Evolutionary conservation across 108 stramenopile genomes (phyloP), one percentile per base, ranked within the genome.

Genomic region (Schizochytrium sp.): DNA sequence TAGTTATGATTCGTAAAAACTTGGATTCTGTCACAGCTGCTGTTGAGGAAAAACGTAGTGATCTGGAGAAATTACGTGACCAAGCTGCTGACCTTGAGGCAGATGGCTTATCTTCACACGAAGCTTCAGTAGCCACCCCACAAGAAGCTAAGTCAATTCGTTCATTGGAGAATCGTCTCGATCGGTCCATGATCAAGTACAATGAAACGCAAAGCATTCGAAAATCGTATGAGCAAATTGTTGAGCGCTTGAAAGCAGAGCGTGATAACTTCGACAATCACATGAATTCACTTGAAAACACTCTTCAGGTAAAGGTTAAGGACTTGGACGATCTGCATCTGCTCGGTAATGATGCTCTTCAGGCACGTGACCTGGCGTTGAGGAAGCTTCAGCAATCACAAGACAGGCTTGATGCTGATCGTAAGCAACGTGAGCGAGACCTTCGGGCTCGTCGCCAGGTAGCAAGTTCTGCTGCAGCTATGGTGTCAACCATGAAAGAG

Each of bases 181-280:
- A 95, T 72, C 93, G 93, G 61, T 92, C 94, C 3, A 93, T 94
- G 87, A 94, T 93, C 44, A 93, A 94, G 92, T 96, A 93, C 89
- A 96, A 96, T 89, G 96, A 97, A 73, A 96, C 96, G 3, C 93
- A 94, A 88, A 94, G 92, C 72, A 96, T 96, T 76, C 91, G 94
- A 41, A 95, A 93, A 72, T 96, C 96, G 4, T 96, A 97, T 91
- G 96, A 96, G 58, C 96, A 96, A 76, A 97, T 96, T 87, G 94
- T 97, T 10, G 94, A 94, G 89, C 94, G 96, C 3, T 94, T 96
- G 10, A 93, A 93, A 87, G 96, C 96, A 73, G 96, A 97, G 89
- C 93, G 96, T 59, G 91, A 96, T 15, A 93, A 95, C 57, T 97
- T 97, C 72, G 96, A 97, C 88, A 95, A 95, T 60, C 96, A 97